These are phyloP conservation scores for Paecilomyces niveus DNA, from an alignment of 2,329 filamentous ascomycete genomes.

Conservation along the genomic window DNA sequence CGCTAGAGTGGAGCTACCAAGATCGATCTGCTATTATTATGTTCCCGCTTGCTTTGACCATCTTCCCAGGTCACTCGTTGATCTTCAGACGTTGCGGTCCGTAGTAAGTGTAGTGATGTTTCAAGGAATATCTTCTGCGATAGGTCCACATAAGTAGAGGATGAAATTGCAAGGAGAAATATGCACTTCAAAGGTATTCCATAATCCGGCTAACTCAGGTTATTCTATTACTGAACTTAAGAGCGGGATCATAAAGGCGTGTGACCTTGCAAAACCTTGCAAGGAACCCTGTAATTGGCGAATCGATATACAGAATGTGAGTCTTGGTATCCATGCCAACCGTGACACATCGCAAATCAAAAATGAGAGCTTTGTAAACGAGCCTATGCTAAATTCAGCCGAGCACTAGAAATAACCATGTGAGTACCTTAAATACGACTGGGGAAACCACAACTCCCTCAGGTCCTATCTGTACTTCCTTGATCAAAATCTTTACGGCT, in stretches of 20 bases:
- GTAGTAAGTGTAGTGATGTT: neutral
- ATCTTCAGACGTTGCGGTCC: neutral
- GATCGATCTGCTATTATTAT: conserved; percentile 1
- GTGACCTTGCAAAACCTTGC: neutral
- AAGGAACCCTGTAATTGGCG: neutral
- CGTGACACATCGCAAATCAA: neutral
- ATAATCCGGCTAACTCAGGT: neutral
- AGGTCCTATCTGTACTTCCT: neutral
- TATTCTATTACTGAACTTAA: neutral
- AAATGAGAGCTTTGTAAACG: neutral
- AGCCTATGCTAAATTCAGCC: neutral
- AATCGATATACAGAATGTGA: neutral
- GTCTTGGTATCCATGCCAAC: neutral
- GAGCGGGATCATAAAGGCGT: neutral
- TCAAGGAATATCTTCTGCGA: neutral
- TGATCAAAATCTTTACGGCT: neutral
- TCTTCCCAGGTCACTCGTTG: neutral
- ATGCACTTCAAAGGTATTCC: neutral
- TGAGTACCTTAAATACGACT: neutral
- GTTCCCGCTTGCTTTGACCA: neutral
- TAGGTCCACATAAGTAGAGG: neutral
- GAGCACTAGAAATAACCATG: neutral
- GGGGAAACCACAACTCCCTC: neutral
- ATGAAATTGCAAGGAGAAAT: neutral
- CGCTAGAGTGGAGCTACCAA: neutral